Base-by-base conservation (phyloP, 2,329 filamentous ascomycete genomes). In the Diaporthe sp. region DNA sequence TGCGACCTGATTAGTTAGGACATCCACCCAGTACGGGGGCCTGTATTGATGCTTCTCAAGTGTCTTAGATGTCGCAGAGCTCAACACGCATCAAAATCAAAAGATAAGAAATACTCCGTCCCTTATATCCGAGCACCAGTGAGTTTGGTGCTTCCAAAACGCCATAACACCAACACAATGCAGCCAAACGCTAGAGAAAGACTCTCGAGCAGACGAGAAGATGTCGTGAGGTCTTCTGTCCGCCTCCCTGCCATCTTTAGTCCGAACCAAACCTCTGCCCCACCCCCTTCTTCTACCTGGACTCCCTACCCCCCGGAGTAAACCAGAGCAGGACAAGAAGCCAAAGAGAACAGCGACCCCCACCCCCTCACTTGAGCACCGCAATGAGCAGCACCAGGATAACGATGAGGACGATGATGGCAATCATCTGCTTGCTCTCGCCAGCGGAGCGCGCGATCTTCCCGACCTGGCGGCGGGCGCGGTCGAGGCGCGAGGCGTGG, bases 341-440 rank as follows among this genome's bases (percentile, higher is more conserved):
- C 0, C 2, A 51, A 31, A 25, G 12, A 44, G 4, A 8, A 19
- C 7, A 2, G 5, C 17, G 53, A 34, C 34, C n/a, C 31, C n/a
- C 7, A 0, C 15, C 8, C 39, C 17, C 62, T 74, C 59, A 96
- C 85, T 97, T 97, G 84, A 96, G 82, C 61, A 98, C 91, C 34
- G 94, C 90, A 85, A 98, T 97, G 80, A 98, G 83, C 80, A 98
- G 85, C 7, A 98, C 89, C 79, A 98, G 84, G 15, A 98, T 89
- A 69, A 97, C 90, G 79, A 98, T 97, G 82, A 98, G 86, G 25
- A 93, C 89, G 78, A 98, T 92, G 75, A 97, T 94, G 39, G 93
- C 89, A 74, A 92, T 93, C 92, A 97, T 92, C 85, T 96, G 95
- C 90, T 94, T 95, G 84, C 96, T 97, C 81, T 98, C 95, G 9